Evolutionary conservation across 805 yeast genomes (phyloP).

Genomic region (Zygoascus ofunaensis): DNA sequence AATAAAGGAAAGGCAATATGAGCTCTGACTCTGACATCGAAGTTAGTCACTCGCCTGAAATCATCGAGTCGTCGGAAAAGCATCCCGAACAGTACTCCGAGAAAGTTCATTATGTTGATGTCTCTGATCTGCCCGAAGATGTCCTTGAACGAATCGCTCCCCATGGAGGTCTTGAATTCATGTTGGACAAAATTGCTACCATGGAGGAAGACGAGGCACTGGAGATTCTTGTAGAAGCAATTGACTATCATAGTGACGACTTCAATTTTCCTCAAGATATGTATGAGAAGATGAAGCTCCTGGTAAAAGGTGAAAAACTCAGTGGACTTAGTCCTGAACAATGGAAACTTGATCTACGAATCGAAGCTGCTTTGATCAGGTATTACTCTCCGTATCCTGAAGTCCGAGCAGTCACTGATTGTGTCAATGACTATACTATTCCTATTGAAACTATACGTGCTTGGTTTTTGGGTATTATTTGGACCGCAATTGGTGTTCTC

Average conservation of each 20-base stretch:
- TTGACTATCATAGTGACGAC: constrained; percentile 39
- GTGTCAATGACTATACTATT: constrained; percentile 38
- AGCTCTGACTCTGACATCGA: too few relatives aligned
- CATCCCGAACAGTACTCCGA: too few relatives aligned
- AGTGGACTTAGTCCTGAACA: too few relatives aligned
- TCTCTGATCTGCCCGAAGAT: too few relatives aligned
- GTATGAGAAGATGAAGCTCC: constrained; percentile 19
- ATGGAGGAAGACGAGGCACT: constrained; percentile 33
- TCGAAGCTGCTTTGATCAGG: constrained; percentile 35
- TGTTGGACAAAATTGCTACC: constrained; percentile 10
- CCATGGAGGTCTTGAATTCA: constrained; percentile 4
- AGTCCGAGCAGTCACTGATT: constrained; percentile 45
- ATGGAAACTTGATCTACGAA: too few relatives aligned
- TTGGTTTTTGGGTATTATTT: constrained; percentile 28
- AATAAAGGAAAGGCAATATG: too few relatives aligned
- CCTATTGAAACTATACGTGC: constrained; percentile 43
- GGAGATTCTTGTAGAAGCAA: constrained; percentile 33
- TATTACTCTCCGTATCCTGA: constrained; percentile 48
- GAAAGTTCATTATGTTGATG: too few relatives aligned
- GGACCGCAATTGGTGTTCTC: constrained; percentile 45
- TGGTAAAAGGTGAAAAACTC: too few relatives aligned
- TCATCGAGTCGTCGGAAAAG: too few relatives aligned
- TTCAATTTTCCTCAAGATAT: constrained; percentile 36
- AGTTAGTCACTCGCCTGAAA: too few relatives aligned
- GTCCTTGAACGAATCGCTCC: too few relatives aligned